Evolutionary conservation across 2,329 filamentous ascomycete genomes (phyloP).

Genomic region (Cladobotryum mycophilum): DNA sequence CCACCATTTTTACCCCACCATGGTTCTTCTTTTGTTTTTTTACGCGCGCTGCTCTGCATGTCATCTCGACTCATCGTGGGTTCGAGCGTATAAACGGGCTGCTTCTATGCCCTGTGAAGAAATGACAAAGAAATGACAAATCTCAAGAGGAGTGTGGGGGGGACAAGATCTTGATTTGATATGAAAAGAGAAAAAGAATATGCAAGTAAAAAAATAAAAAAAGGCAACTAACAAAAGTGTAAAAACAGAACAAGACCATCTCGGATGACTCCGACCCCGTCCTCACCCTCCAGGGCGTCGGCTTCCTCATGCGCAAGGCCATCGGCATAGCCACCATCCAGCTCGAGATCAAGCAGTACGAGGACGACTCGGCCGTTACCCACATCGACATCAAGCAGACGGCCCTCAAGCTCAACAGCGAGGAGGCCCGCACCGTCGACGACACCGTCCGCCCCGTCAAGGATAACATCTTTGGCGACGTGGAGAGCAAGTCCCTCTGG

Average conservation of each 20-base stretch:
- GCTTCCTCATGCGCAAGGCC: slow-evolving; percentile 67
- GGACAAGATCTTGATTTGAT: too few relatives aligned
- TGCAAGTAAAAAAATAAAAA: too few relatives aligned
- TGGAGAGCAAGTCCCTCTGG: slow-evolving; percentile 55
- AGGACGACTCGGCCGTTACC: slow-evolving; percentile 35
- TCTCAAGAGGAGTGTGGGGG: too few relatives aligned
- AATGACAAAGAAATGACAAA: too few relatives aligned
- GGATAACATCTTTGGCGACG: slow-evolving; percentile 74
- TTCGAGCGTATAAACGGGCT: too few relatives aligned
- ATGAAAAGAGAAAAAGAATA: too few relatives aligned
- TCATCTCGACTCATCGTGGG: too few relatives aligned
- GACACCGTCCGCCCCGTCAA: slow-evolving; percentile 53
- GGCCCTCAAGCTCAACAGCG: slow-evolving; percentile 63
- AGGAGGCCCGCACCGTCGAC: slow-evolving; percentile 51
- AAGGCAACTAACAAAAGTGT: too few relatives aligned
- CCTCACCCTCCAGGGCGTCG: slow-evolving; percentile 65
- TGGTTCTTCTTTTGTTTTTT: neutral
- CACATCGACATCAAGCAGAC: slow-evolving; percentile 70
- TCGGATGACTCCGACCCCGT: slow-evolving; percentile 64
- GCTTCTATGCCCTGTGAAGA: too few relatives aligned
- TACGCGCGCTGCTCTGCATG: too few relatives aligned
- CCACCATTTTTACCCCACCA: neutral
- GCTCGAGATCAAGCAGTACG: slow-evolving; percentile 54
- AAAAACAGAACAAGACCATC: slow-evolving; percentile 62
- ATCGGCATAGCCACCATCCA: slow-evolving; percentile 64